Conservation (phyloP, 805 yeast genomes). For the Teunomyces stri region DNA sequence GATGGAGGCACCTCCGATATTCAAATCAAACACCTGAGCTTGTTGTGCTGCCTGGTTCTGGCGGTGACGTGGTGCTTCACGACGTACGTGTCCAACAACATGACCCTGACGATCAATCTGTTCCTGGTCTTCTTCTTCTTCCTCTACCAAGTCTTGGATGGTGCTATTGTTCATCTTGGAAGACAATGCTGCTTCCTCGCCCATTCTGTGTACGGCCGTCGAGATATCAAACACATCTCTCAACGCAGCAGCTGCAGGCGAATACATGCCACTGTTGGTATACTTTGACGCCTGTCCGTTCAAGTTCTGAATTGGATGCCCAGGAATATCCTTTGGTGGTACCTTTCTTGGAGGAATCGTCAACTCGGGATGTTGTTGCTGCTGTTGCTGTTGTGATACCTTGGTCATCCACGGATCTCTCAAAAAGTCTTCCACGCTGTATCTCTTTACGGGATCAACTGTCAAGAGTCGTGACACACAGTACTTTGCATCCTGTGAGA, state of each 20-base stretch:
- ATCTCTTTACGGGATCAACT: conserved; percentile 66
- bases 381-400: not conserved
- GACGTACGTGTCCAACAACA: conserved; percentile 8
- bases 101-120: conserved; percentile 12
- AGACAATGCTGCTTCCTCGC: conserved; percentile 54
- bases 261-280: conserved; percentile 38
- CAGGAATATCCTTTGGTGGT: conserved; percentile 5
- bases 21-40: conserved; percentile 38
- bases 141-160: conserved; percentile 31
- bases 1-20: conserved; percentile 52
- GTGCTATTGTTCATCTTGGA: conserved; percentile 14
- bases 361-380: not conserved
- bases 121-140: conserved; percentile 33
- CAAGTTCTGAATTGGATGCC: conserved; percentile 28
- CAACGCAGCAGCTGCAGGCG: conserved; percentile 77
- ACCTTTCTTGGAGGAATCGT: conserved; percentile 2
- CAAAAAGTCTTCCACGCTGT: conserved; percentile 69
- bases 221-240: conserved; percentile 86
- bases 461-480: conserved; percentile 66
- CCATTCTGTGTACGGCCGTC: conserved; percentile 80
- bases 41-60: conserved; percentile 5
- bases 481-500: conserved; percentile 63
- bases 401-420: conserved; percentile 70
- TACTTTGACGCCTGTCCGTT: conserved; percentile 14
- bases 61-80: conserved; percentile 10